These are phyloP conservation scores for Paraurostyla sp. DNA, from an alignment of 73 alveolate species.

Conservation along the genomic window DNA sequence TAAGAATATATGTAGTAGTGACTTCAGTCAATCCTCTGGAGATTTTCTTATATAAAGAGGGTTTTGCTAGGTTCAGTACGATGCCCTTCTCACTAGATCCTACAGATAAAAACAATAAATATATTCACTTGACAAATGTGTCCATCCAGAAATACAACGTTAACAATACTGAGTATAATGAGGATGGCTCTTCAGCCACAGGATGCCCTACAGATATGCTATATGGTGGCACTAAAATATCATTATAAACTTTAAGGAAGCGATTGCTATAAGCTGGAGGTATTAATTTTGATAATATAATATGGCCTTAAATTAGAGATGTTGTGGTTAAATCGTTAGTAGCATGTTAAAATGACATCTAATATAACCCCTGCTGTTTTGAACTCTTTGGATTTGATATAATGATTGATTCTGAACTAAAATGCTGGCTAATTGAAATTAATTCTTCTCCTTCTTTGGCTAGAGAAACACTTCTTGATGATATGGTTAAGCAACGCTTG, in stretches of 20 bases:
- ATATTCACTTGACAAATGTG: slow-evolving; percentile 93
- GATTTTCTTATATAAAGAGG: slow-evolving; percentile 98
- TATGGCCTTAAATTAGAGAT: slow-evolving; percentile 92
- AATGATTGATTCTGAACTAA: slow-evolving; percentile 81
- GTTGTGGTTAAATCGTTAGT: slow-evolving; percentile 85
- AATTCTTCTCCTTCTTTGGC: slow-evolving; percentile 91
- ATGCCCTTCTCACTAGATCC: slow-evolving; percentile 95
- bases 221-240: slow-evolving; percentile 95
- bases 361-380: slow-evolving; percentile 85
- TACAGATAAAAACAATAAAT: slow-evolving; percentile 87
- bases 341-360: slow-evolving; percentile 92
- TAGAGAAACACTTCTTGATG: slow-evolving; percentile 89
- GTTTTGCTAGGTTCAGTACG: slow-evolving; percentile 97
- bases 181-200: slow-evolving; percentile 34
- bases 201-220: slow-evolving; percentile 79
- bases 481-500: slow-evolving; percentile 82
- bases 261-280: slow-evolving; percentile 73
- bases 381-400: slow-evolving; percentile 94
- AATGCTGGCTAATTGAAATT: slow-evolving; percentile 93
- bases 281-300: slow-evolving; percentile 78
- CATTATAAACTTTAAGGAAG: slow-evolving; percentile 82
- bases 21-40: slow-evolving; percentile 97
- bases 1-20: slow-evolving; percentile 96
- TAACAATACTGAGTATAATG: slow-evolving; percentile 46
- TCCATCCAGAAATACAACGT: slow-evolving; percentile 90